phyloP scores from a whole-genome alignment of 73 alveolate species.

The Tetrahymena elliotti region DNA sequence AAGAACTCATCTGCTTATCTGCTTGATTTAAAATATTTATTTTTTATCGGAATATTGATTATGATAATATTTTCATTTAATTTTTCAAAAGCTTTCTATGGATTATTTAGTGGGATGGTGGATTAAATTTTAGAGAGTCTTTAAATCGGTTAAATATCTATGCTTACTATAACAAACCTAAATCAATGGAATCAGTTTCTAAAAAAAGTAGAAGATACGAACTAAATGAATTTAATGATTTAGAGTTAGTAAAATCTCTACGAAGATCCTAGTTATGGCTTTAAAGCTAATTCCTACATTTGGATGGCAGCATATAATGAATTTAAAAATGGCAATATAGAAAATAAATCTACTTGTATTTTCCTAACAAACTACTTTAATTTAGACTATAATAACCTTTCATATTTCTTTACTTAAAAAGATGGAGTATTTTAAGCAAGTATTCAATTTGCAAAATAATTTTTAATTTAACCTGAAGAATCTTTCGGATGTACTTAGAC shows the following conservation, averaged over 20 bases:
- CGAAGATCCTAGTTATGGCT: neutral
- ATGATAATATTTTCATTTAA: neutral
- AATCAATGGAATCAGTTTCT: neutral
- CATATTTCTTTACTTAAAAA: neutral
- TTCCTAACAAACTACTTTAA: neutral
- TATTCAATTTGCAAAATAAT: neutral
- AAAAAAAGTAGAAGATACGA: neutral
- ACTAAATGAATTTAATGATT: neutral
- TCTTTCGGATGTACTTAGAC: neutral
- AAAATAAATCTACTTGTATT: neutral
- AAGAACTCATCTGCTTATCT: no score
- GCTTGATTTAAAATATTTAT: no score
- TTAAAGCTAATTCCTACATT: neutral
- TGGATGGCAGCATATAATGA: neutral
- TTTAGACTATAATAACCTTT: neutral
- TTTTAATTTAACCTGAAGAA: neutral
- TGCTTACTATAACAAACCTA: neutral
- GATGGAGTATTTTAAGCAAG: neutral
- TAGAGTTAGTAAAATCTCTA: neutral
- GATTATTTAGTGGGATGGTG: neutral
- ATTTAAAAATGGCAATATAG: no score
- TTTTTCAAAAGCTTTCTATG: neutral
- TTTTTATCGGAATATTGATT: no score
- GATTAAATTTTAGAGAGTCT: neutral
- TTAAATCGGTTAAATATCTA: neutral